phyloP scores from a whole-genome alignment of 2,329 filamentous ascomycete species.

The Colletotrichum caudatum region DNA sequence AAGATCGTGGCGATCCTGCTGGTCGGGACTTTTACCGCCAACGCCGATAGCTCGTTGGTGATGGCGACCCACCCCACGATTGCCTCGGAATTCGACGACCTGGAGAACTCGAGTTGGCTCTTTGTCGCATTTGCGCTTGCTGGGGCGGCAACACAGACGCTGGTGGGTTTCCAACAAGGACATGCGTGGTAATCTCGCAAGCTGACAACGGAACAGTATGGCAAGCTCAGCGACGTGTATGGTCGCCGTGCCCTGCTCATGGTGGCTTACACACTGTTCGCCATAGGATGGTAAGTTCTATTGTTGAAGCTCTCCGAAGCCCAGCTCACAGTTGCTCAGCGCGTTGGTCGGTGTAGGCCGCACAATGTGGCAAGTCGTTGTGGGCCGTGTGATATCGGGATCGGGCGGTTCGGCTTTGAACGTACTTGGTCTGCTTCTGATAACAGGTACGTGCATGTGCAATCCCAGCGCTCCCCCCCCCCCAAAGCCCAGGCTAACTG shows the following conservation, averaged over 20 bases:
- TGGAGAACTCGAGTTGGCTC: slow-evolving; percentile 67
- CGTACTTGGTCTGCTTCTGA: slow-evolving; percentile 63
- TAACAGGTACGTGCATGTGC: slow-evolving; percentile 57
- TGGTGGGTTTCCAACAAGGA: slow-evolving; percentile 54
- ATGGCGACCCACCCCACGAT: slow-evolving; percentile 74
- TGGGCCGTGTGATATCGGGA: slow-evolving; percentile 65
- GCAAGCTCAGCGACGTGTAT: slow-evolving; percentile 69
- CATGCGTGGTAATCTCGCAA: too few relatives aligned
- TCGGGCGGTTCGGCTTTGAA: slow-evolving; percentile 64
- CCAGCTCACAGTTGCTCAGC: slow-evolving; percentile 35
- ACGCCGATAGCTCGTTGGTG: slow-evolving; percentile 73
- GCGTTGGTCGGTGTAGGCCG: slow-evolving; percentile 57
- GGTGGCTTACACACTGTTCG: slow-evolving; percentile 63
- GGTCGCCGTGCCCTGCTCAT: slow-evolving; percentile 62
- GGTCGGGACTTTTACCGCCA: slow-evolving; percentile 70
- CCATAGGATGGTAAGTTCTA: slow-evolving; percentile 60
- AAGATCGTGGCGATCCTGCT: slow-evolving; percentile 45
- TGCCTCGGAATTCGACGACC: slow-evolving; percentile 69
- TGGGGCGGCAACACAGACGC: slow-evolving; percentile 48
- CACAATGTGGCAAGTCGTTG: slow-evolving; percentile 61
- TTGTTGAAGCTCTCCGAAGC: neutral
- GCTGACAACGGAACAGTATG: slow-evolving; percentile 53
- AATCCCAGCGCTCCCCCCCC: neutral
- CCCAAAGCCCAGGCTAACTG: neutral
- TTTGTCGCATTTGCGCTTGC: slow-evolving; percentile 50